Conservation (phyloP, 805 yeast species). For the Candida chilensis region DNA sequence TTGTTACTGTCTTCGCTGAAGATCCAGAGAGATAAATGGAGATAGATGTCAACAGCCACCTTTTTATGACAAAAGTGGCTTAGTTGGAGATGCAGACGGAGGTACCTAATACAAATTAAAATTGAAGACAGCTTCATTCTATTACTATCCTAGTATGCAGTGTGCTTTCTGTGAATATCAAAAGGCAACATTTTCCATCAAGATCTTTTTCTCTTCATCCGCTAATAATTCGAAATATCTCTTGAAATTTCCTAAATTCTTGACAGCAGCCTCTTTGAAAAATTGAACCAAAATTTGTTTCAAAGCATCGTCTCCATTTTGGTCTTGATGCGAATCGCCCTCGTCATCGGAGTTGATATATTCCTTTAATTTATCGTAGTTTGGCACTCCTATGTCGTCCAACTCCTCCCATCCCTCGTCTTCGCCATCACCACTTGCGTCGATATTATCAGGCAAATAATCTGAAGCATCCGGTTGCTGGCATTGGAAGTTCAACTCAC, state of each 20-base stretch:
- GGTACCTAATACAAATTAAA: too few relatives aligned
- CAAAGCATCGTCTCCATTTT: conserved; percentile 20
- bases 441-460: conserved; percentile 16
- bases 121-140: too few relatives aligned
- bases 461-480: conserved; percentile 37
- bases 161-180: too few relatives aligned
- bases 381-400: conserved; percentile 56
- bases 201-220: conserved; percentile 43
- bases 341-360: conserved; percentile 41
- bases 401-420: conserved; percentile 72
- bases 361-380: conserved; percentile 51
- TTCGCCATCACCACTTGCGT: conserved; percentile 26
- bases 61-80: too few relatives aligned
- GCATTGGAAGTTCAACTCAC: conserved; percentile 61
- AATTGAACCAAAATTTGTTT: conserved; percentile 35
- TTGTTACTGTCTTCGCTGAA: too few relatives aligned
- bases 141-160: too few relatives aligned
- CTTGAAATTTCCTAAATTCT: conserved; percentile 42
- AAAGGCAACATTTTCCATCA: conserved; percentile 40
- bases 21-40: too few relatives aligned
- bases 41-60: too few relatives aligned
- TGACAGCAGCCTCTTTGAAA: conserved; percentile 46
- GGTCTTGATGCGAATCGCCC: conserved; percentile 20
- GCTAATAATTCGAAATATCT: conserved; percentile 34
- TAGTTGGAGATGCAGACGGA: too few relatives aligned